Base-by-base conservation (phyloP, 257 asterid genomes). In the Fraxinus anomala region DNA sequence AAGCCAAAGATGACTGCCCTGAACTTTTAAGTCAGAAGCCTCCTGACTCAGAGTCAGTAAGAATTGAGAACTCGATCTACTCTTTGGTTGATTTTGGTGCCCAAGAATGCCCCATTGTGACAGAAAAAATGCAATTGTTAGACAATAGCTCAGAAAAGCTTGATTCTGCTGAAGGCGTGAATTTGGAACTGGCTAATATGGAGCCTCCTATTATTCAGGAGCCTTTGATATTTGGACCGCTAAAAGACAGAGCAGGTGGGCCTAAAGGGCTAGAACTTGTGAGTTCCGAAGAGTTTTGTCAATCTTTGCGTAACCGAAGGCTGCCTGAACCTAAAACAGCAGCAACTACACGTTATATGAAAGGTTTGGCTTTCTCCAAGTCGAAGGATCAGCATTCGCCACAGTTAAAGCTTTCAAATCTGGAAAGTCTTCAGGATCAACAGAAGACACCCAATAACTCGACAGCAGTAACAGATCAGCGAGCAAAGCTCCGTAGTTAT, bases 21-120 rank as follows among this genome's bases (percentile, higher is more conserved):
- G 84, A 73, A 39, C 34, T 54, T 70, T 76, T 75, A 4, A 69
- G 78, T 68, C 85, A 79, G 75, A 80, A 67, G 77, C 87, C 90
- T 68, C 84, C 90, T 2, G 84, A 37, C 42, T 37, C 1, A 73
- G 89, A 90, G 44, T 79, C 28, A 1, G 6, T 76, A 80, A 21
- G 17, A 65, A 73, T 70, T 36, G 83, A 83, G 80, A 77, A 76
- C 63, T 68, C 74, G 11, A 69, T 51, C 23, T 28, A 73, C 33
- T 66, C 6, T 56, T 16, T 68, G 21, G 70, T 10, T 68, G 56
- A 47, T 47, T 47, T 47, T 47, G 56, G n/a, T 4, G n/a, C n/a
- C 4, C 56, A 47, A 47, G 56, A 47, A 47, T 47, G n/a, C 56
- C 9, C 12, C 26, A n/a, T 54, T 17, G 65, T 6, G 7, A n/a